Evolutionary conservation across 2,329 filamentous ascomycete species (phyloP), one percentile per base, ranked within the genome.

Genomic region (Dendryphion nanum): DNA sequence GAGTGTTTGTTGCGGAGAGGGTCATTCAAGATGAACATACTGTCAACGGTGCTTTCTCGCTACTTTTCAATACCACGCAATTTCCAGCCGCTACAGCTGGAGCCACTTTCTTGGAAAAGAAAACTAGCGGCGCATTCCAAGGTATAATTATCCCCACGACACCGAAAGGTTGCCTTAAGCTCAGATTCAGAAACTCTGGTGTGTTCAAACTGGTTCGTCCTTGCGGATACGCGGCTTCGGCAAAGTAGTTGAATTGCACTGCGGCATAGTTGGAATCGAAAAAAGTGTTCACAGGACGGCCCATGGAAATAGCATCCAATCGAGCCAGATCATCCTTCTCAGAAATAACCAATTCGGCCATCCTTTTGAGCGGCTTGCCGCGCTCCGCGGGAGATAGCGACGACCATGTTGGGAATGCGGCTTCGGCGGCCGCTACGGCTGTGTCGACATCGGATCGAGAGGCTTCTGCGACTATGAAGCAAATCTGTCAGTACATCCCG

Each of bases 101-200:
- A 18, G 51, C 51, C 4, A 51, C 50, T 19, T 60, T 57, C 37
- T 55, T 55, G 2, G 47, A 42, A 15, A 58, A 55, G 41, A 59
- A 57, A 0, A 59, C 41, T 19, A 55, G 33, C 7, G 56, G 55
- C 10, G 48, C 51, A 32, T 57, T 52, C 41, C 35, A 67, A 76
- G 86, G 86, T 71, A 86, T 90, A 51, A 91, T 90, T 39, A 86
- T 83, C 33, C 86, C 86, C 24, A 85, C 81, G 19, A 91, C 83
- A 37, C 86, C 86, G 55, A 90, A 71, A 30, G 86, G 85, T 72
- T 91, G 86, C 39, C 80, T 77, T 61, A 91, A 88, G 36, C 78
- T 84, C 60, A 85, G 74, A 20, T 87, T 91, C 35, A 56, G 28
- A 23, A 55, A 59, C 3, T 53, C 51, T 3, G 55, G 52, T n/a